A percentile compares a stretch with the other conserved stretches of the same genome.
Conservation (phyloP, 2,329 filamentous ascomycete genomes). For the Chrysoporthe puriensis region DNA sequence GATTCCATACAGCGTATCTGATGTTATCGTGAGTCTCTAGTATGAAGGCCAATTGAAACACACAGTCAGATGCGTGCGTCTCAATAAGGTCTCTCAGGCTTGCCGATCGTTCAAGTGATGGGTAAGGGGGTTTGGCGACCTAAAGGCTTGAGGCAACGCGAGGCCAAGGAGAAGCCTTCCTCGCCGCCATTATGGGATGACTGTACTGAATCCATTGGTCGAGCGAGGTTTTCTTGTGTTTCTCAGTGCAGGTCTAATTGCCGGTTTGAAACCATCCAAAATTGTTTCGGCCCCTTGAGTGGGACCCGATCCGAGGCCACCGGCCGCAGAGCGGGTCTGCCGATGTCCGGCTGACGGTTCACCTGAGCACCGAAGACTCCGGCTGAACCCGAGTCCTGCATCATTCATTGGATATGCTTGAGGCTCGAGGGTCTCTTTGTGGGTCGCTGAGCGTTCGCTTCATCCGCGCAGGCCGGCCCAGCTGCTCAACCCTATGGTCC, state of each 20-base stretch:
- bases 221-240: background rate
- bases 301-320: background rate
- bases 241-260: background rate
- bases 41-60: background rate
- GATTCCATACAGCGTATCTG: background rate
- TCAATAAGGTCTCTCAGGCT: too few species aligned
- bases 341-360: slow-evolving; percentile 1
- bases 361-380: background rate
- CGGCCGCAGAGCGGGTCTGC: slow-evolving; percentile 3
- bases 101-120: background rate
- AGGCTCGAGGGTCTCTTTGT: background rate
- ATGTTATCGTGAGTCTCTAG: background rate
- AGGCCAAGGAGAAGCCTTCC: background rate
- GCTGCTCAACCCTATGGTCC: background rate
- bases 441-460: background rate
- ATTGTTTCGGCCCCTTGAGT: background rate
- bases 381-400: background rate
- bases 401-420: background rate
- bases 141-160: background rate
- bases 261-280: slow-evolving; percentile 3
- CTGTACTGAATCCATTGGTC: slow-evolving; percentile 1
- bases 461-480: background rate
- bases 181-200: background rate
- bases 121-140: background rate
- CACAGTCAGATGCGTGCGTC: background rate